phyloP scores from a whole-genome alignment of 148 eudicot species.

The Amaranthus palmeri region DNA sequence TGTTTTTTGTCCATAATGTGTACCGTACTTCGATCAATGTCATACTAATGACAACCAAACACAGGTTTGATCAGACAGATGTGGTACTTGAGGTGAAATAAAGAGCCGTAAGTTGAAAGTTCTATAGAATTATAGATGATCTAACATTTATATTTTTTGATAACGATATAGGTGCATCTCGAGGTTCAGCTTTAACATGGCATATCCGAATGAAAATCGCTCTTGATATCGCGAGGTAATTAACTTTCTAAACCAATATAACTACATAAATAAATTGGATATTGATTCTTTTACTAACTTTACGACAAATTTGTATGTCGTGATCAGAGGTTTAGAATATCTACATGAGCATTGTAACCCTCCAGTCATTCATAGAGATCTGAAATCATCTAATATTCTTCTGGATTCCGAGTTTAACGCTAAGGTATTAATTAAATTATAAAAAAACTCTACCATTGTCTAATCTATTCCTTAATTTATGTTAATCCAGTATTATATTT shows the following conservation, averaged over 20 bases:
- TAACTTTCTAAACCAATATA: conserved; percentile 9
- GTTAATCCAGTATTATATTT: background rate
- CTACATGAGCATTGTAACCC: conserved; percentile 77
- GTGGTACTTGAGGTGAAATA: background rate
- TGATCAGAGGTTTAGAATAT: conserved; percentile 70
- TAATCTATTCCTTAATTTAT: background rate
- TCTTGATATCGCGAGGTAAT: conserved; percentile 67
- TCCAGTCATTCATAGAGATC: conserved; percentile 77
- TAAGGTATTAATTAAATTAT: conserved; percentile 40
- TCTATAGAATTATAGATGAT: conserved; percentile 1
- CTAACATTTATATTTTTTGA: conserved; percentile 1
- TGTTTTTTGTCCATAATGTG: no score
- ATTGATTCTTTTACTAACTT: background rate
- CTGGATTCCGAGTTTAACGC: conserved; percentile 69
- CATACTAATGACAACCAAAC: no score
- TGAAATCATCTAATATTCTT: conserved; percentile 79
- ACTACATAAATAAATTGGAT: background rate
- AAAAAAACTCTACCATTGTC: background rate
- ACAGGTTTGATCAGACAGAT: background rate
- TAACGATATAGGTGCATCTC: conserved; percentile 45
- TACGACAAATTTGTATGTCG: conserved; percentile 21
- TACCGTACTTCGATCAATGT: no score
- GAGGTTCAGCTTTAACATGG: conserved; percentile 65
- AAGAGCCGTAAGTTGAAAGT: background rate
- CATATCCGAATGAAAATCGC: conserved; percentile 57